phyloP scores from a whole-genome alignment of 495 filamentous ascomycete species.

The Mytilinidion resinicola region DNA sequence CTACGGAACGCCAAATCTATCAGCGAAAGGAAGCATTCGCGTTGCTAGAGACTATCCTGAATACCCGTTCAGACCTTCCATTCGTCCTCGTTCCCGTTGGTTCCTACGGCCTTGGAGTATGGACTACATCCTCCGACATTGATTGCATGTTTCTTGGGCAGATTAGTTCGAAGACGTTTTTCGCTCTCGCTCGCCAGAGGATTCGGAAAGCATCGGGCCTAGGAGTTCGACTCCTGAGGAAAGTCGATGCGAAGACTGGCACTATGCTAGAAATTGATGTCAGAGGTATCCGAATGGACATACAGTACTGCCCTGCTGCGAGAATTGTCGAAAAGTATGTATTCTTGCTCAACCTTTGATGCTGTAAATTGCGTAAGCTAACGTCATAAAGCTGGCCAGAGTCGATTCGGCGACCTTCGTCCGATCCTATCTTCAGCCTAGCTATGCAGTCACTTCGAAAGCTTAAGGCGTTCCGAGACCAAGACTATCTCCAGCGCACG shows the following conservation, averaged over 20 bases:
- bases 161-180: constrained; percentile 50
- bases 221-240: constrained; percentile 46
- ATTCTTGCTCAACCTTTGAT: background rate
- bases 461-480: constrained; percentile 52
- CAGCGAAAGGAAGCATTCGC: constrained; percentile 39
- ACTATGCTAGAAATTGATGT: constrained; percentile 52
- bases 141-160: constrained; percentile 54
- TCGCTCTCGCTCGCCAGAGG: constrained; percentile 45
- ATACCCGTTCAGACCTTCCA: constrained; percentile 27
- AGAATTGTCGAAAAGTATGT: constrained; percentile 39
- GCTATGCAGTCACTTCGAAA: constrained; percentile 44
- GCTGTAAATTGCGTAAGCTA: constrained; percentile 8
- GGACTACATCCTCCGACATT: constrained; percentile 49
- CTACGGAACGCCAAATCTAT: constrained; percentile 38
- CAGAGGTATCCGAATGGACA: constrained; percentile 45
- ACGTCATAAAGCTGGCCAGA: constrained; percentile 32
- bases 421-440: constrained; percentile 45
- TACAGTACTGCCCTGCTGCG: constrained; percentile 54
- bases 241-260: constrained; percentile 46
- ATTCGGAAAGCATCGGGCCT: constrained; percentile 39
- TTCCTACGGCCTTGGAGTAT: constrained; percentile 53
- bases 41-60: constrained; percentile 41
- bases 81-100: constrained; percentile 52
- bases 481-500: constrained; percentile 47
- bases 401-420: constrained; percentile 21